Percentiles rank a stretch among this genome's conserved stretches.
Conservation (phyloP, 306 rosid genomes). For the Castanea sativa region DNA sequence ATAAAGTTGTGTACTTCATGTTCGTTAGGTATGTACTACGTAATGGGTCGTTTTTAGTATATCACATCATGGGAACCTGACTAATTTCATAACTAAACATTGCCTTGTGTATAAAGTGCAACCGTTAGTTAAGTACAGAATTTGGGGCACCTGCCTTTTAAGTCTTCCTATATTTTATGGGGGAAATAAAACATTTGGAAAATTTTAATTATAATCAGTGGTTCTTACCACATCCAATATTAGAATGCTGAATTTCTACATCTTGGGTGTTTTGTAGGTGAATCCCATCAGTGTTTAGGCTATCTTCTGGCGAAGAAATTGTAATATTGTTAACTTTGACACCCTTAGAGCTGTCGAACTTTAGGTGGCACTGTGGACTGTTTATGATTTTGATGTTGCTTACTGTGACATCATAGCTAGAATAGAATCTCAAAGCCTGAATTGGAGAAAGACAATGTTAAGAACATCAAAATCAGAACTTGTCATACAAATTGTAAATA, state of each 20-base stretch:
- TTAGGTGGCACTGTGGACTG: conserved; percentile 90
- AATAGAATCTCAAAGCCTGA: conserved; percentile 90
- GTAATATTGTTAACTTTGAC: conserved; percentile 63
- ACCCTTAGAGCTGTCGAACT: conserved; percentile 71
- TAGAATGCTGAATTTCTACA: conserved; percentile 73
- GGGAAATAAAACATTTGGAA: background rate
- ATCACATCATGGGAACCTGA: background rate
- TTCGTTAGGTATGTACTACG: no score
- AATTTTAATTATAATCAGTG: background rate
- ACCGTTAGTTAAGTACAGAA: background rate
- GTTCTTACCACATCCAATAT: conserved; percentile 63
- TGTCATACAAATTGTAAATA: no score
- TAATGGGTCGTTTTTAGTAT: no score
- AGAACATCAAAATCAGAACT: conserved; percentile 7
- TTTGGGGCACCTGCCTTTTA: background rate
- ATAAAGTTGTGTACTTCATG: no score
- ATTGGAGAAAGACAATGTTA: background rate
- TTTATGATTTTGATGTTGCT: conserved; percentile 62
- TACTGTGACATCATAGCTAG: conserved; percentile 56
- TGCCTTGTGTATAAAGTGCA: background rate
- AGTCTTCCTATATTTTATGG: background rate
- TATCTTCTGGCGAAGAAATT: conserved; percentile 72
- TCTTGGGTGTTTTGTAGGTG: conserved; percentile 87
- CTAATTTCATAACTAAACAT: background rate
- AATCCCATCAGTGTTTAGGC: conserved; percentile 95